Base-by-base conservation (phyloP, 164 flowering plant genomes). In the Brasenia schreberi region DNA sequence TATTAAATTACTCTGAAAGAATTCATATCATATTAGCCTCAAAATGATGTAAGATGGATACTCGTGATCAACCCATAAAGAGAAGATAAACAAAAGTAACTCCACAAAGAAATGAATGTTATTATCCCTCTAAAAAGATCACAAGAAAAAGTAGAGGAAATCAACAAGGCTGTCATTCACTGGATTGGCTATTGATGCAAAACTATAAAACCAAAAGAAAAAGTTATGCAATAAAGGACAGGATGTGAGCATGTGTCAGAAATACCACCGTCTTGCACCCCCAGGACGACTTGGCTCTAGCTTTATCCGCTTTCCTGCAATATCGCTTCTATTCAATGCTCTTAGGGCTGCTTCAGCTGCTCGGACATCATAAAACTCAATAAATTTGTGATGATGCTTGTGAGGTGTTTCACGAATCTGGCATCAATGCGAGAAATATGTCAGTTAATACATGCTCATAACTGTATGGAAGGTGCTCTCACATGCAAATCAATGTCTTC, bases 271-370 rank as follows among this genome's bases (percentile, higher is more conserved):
- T 78, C 76, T 81, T 62, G 71, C 70, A 66, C 75, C 67, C 19
- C 71, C 76, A 18, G 76, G 70, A 43, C 68, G 71, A 68, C 78
- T 74, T 72, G 73, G 68, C 69, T 77, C 80, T 33, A 77, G 70
- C 65, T 72, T 77, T 64, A 83, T 79, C 69, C 59, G 75, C 67
- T 81, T 81, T 64, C 87, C 83, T 44, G 81, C 90, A 68, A 89
- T 75, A 42, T 81, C 85, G 70, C 81, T 80, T 72, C 71, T 72
- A 72, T 85, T 84, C 74, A 87, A 75, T 61, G 86, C 86, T 69
- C 71, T 73, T 64, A 84, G 81, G 71, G 96, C 96, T 73, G 85
- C 80, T 19, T 83, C 87, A 52, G 87, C 84, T 65, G 81, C 81
- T 75, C 87, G 74, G 17, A 83, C 76, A 76, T 83, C 87, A 74